Evolutionary conservation across 75 land plant species (phyloP), one percentile per base, ranked within the genome.

Genomic region (Picea sitchensis): DNA sequence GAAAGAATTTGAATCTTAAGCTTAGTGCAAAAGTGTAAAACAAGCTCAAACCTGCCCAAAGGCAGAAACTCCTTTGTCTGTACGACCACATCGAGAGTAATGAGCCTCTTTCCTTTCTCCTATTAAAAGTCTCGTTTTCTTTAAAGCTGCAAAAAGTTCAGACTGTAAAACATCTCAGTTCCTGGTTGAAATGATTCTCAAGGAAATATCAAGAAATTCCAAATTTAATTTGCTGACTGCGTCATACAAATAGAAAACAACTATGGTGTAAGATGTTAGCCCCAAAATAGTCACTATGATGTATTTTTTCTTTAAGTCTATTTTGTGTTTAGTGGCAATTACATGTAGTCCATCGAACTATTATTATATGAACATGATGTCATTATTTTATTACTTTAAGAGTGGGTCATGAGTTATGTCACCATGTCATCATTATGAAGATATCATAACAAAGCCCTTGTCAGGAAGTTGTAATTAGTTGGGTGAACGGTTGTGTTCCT

Each of bases 21-120:
- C 41, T 38, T 14, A 41, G 11, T 38, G 18, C 0, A 41, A 44
- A 71, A 71, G 23, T n/a, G 20, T 44, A 71, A 71, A 44, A 71
- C 4, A n/a, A 71, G 26, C 51, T 9, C 75, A 77, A 84, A 96
- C 99, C 88, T 96, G 99, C 41, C 95, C 98, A 91, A 87, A 85
- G 23, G 98, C 83, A 17, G 99, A 96, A 72, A 96, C 99, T 14
- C 99, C 99, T 73, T 88, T 94, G 75, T 96, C 99, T 72, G 99
- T 96, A 57, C 99, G 83, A 38, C 99, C 99, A 87, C 99, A 96
- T 73, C 99, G 88, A 13, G 92, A 85, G 75, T 96, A 96, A 0
- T 82, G 69, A 76, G 85, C 84, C 44, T 92, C 93, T 21, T 84
- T 82, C 36, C 77, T 81, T 17, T 80, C 82, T 77, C 92, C 88